phyloP scores from a whole-genome alignment of 2,329 filamentous ascomycete genomes.

The Fusarium goolgardi region DNA sequence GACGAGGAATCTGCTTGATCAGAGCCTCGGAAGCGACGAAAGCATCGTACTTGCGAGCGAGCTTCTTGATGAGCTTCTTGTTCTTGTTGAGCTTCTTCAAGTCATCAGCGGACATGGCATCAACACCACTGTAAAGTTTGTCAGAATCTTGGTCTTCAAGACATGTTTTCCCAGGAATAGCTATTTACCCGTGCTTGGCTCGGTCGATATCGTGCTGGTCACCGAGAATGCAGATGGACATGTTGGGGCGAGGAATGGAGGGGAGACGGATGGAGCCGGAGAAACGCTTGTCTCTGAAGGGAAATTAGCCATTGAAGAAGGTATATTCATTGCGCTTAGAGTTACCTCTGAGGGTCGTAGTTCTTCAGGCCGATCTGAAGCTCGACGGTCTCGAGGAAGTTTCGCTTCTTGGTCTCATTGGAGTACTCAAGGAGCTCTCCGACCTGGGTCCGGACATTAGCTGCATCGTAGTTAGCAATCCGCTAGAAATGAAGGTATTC shows the following conservation, averaged over 20 bases:
- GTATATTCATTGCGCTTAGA: background rate
- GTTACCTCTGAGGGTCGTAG: constrained; percentile 82
- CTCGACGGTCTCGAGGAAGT: constrained; percentile 96
- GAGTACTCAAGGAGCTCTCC: constrained; percentile 95
- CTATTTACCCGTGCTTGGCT: constrained; percentile 85
- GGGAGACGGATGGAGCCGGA: constrained; percentile 98
- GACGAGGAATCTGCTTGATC: constrained; percentile 99
- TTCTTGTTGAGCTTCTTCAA: constrained; percentile 99
- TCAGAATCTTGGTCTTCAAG: background rate
- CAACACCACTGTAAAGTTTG: constrained; percentile 69
- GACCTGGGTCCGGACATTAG: constrained; percentile 96
- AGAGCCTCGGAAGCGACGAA: constrained; percentile 97
- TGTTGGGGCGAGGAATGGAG: constrained; percentile 88
- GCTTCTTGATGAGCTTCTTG: constrained; percentile 99
- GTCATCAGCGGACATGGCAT: constrained; percentile 98
- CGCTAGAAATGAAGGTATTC: background rate
- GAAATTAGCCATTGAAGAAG: background rate
- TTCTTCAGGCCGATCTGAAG: constrained; percentile 96
- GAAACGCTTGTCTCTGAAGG: constrained; percentile 99
- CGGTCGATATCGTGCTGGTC: constrained; percentile 98
- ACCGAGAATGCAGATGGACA: constrained; percentile 81
- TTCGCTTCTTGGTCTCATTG: constrained; percentile 93
- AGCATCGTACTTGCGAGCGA: constrained; percentile 99
- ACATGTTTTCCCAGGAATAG: background rate
- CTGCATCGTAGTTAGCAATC: constrained; percentile 58